These are phyloP conservation scores for Rhypophila decipiens DNA, from an alignment of 495 filamentous ascomycete genomes.

Conservation along the genomic window DNA sequence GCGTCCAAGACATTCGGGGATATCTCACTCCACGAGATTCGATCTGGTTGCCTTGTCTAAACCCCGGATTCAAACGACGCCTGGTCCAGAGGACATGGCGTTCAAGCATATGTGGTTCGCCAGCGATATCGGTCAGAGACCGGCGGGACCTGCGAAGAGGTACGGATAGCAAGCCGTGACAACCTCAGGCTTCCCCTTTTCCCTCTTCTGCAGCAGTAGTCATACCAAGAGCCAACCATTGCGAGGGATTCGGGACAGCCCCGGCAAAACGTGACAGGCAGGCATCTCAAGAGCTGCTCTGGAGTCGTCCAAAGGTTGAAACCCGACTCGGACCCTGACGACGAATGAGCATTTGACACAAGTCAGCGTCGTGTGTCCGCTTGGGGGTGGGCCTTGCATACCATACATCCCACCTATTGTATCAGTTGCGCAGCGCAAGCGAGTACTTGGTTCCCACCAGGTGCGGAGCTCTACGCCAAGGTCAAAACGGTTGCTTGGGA, in stretches of 20 bases:
- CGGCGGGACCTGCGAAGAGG: not conserved
- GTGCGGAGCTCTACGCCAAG: slow-evolving; percentile 14
- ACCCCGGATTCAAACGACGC: slow-evolving; percentile 16
- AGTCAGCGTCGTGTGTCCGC: slow-evolving; percentile 20
- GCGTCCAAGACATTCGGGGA: slow-evolving; percentile 12
- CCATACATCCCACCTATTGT: slow-evolving; percentile 13
- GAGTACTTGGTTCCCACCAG: not conserved
- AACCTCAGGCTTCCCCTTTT: slow-evolving; percentile 2
- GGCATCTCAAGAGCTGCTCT: slow-evolving; percentile 8
- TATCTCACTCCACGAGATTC: slow-evolving; percentile 10
- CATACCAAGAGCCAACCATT: slow-evolving; percentile 8
- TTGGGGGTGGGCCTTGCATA: slow-evolving; percentile 16
- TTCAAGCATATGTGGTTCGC: slow-evolving; percentile 8
- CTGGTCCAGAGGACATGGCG: not conserved
- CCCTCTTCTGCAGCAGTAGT: slow-evolving; percentile 3
- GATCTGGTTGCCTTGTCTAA: slow-evolving; percentile 18
- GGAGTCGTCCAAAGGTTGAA: slow-evolving; percentile 10
- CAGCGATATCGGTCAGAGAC: slow-evolving; percentile 16
- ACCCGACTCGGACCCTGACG: slow-evolving; percentile 9
- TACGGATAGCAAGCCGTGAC: slow-evolving; percentile 1
- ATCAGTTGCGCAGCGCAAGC: not conserved
- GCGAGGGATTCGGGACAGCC: slow-evolving; percentile 1
- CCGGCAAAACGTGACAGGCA: slow-evolving; percentile 6
- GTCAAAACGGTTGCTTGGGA: slow-evolving; percentile 5
- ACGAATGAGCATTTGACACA: slow-evolving; percentile 31